A percentile compares a stretch with the other conserved stretches of the same genome.
These are phyloP conservation scores for Hypericum perforatum DNA, from an alignment of 345 rosid genomes.

Conservation along the genomic window DNA sequence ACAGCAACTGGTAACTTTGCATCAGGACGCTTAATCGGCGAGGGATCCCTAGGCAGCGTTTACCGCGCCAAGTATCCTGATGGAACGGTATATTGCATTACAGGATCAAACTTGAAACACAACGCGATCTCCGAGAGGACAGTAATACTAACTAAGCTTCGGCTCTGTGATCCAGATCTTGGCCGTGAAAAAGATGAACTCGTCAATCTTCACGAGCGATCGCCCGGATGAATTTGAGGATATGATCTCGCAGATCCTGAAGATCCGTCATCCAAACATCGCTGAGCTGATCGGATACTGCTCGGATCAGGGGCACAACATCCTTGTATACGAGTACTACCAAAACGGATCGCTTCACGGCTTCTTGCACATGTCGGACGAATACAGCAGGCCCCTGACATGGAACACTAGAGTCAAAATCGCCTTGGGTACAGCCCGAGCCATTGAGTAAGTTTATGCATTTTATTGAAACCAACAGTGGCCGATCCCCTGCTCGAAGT, in stretches of 20 bases:
- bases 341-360: conserved; percentile 86
- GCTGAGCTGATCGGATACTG: conserved; percentile 75
- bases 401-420: conserved; percentile 94
- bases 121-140: no score
- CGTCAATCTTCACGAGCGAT: conserved; percentile 40
- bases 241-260: conserved; percentile 54
- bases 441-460: conserved; percentile 55
- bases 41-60: conserved; percentile 76
- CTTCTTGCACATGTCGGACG: conserved; percentile 79
- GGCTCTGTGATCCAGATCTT: conserved; percentile 35
- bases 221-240: conserved; percentile 44
- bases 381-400: conserved; percentile 86
- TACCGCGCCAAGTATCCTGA: conserved; percentile 68
- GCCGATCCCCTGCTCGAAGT: neutral
- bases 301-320: conserved; percentile 62
- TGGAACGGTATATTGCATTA: conserved; percentile 44
- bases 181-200: conserved; percentile 84
- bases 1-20: conserved; percentile 57
- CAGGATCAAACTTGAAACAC: no score
- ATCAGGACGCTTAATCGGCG: conserved; percentile 53
- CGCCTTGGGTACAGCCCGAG: conserved; percentile 77
- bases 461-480: neutral
- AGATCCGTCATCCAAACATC: conserved; percentile 68
- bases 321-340: conserved; percentile 65
- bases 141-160: neutral